Evolutionary conservation across 768 basidiomycete genomes (phyloP).

Genomic region (Leccinum incarnatum): DNA sequence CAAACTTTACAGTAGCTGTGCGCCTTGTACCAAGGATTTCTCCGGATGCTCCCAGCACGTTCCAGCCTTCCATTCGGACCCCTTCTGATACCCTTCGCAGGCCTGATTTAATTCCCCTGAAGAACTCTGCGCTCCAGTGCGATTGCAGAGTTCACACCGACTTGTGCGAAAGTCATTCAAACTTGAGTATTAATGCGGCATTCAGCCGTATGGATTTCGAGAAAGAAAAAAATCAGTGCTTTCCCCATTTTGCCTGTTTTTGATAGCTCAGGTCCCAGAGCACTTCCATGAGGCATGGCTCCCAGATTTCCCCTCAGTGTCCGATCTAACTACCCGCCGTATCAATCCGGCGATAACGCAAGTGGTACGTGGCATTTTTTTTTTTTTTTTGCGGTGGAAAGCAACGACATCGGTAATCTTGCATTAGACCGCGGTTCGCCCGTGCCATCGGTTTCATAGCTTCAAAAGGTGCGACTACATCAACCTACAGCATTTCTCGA

Average conservation of each 20-base stretch:
- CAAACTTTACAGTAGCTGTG: slow-evolving; percentile 16
- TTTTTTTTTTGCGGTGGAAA: slow-evolving; percentile 2
- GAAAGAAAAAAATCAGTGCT: background rate
- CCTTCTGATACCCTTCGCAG: slow-evolving; percentile 11
- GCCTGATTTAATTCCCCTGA: slow-evolving; percentile 2
- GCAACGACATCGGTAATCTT: background rate
- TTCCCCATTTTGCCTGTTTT: slow-evolving; percentile 1
- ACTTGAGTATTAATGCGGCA: background rate
- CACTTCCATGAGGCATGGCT: slow-evolving; percentile 6
- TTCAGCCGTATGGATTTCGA: slow-evolving; percentile 10
- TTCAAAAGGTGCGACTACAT: background rate
- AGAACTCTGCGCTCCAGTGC: background rate
- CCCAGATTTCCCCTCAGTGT: background rate
- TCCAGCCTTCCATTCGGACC: slow-evolving; percentile 9
- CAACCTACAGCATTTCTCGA: background rate
- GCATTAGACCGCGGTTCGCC: background rate
- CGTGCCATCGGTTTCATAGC: background rate
- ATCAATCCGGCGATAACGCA: background rate
- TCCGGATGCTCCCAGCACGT: slow-evolving; percentile 3
- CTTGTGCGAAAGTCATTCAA: slow-evolving; percentile 7
- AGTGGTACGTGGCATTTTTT: background rate
- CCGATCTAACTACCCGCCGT: background rate
- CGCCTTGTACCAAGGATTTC: slow-evolving; percentile 2
- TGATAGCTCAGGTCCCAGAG: slow-evolving; percentile 6
- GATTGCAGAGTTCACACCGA: slow-evolving; percentile 5